Conservation (phyloP, 805 yeast species). For the Kuraishia borneana region DNA sequence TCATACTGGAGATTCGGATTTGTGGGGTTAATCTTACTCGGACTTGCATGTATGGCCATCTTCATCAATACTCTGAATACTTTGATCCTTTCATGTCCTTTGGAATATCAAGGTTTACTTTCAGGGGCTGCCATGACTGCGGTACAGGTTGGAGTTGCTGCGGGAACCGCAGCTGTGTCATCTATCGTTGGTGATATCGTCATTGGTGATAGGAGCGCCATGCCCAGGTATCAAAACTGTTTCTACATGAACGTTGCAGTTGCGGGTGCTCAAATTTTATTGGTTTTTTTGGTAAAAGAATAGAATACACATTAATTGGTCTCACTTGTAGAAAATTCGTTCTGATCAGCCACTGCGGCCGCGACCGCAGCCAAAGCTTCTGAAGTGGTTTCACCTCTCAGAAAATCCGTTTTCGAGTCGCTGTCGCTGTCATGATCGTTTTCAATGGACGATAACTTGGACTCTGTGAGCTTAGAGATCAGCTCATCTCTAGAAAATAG, state of each 20-base stretch:
- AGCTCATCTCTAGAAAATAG: constrained; percentile 29
- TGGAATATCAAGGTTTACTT: constrained; percentile 27
- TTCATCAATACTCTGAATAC: constrained; percentile 16
- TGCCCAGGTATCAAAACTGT: too few relatives aligned
- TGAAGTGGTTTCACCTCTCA: constrained; percentile 8
- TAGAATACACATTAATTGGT: too few relatives aligned
- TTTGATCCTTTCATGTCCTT: constrained; percentile 21
- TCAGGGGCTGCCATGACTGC: constrained; percentile 23
- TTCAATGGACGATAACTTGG: constrained; percentile 1
- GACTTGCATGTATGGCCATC: constrained; percentile 4
- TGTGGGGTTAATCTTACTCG: not conserved
- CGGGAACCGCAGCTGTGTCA: constrained; percentile 16
- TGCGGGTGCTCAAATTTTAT: too few relatives aligned
- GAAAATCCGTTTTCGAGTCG: not conserved
- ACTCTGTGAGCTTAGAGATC: constrained; percentile 1
- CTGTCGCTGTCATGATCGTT: constrained; percentile 1
- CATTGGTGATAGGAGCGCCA: not conserved
- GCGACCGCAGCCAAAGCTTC: constrained; percentile 21
- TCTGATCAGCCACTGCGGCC: constrained; percentile 16
- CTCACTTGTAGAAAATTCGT: too few relatives aligned
- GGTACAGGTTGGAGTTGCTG: constrained; percentile 21
- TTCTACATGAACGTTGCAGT: too few relatives aligned
- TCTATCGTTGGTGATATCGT: constrained; percentile 15
- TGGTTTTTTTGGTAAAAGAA: too few relatives aligned
- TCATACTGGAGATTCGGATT: constrained; percentile 2